Conservation (phyloP, 352 stramenopile species). For the Globisporangium paroecandrum region DNA sequence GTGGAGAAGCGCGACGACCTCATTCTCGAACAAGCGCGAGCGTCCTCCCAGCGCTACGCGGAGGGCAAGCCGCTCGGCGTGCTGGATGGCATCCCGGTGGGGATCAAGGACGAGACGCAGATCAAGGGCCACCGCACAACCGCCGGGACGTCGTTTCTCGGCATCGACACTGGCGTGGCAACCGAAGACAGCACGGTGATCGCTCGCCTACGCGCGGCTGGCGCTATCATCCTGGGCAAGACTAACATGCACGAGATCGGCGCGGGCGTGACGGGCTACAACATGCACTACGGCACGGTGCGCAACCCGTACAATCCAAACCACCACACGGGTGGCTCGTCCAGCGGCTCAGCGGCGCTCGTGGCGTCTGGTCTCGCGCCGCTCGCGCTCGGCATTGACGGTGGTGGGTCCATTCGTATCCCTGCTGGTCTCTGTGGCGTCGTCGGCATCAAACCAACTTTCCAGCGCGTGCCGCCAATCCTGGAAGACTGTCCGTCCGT, state of each 20-base stretch:
- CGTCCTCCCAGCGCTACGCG: slow-evolving; percentile 69
- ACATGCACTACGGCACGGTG: slow-evolving; percentile 64
- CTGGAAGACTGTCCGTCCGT: slow-evolving; percentile 58
- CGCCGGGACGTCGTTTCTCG: slow-evolving; percentile 77
- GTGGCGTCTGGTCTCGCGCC: slow-evolving; percentile 87
- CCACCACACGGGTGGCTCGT: slow-evolving; percentile 89
- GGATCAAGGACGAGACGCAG: slow-evolving; percentile 86
- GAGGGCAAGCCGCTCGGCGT: slow-evolving; percentile 59
- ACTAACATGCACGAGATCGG: slow-evolving; percentile 91
- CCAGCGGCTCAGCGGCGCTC: slow-evolving; percentile 83
- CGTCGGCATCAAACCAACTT: slow-evolving; percentile 88
- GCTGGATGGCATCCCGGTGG: slow-evolving; percentile 86
- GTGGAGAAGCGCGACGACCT: slow-evolving; percentile 70
- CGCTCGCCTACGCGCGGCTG: slow-evolving; percentile 52
- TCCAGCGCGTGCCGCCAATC: slow-evolving; percentile 65
- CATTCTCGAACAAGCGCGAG: slow-evolving; percentile 64
- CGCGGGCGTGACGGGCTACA: slow-evolving; percentile 69
- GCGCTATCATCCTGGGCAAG: slow-evolving; percentile 86
- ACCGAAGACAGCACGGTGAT: slow-evolving; percentile 52
- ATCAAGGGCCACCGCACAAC: slow-evolving; percentile 67
- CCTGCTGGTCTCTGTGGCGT: slow-evolving; percentile 86
- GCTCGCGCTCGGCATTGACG: slow-evolving; percentile 84
- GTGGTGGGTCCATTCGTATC: slow-evolving; percentile 89
- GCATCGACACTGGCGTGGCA: slow-evolving; percentile 38
- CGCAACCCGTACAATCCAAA: slow-evolving; percentile 85